These are phyloP conservation scores for Nematodospora anomalae DNA, from an alignment of 1,139 yeast species.

Conservation along the genomic window DNA sequence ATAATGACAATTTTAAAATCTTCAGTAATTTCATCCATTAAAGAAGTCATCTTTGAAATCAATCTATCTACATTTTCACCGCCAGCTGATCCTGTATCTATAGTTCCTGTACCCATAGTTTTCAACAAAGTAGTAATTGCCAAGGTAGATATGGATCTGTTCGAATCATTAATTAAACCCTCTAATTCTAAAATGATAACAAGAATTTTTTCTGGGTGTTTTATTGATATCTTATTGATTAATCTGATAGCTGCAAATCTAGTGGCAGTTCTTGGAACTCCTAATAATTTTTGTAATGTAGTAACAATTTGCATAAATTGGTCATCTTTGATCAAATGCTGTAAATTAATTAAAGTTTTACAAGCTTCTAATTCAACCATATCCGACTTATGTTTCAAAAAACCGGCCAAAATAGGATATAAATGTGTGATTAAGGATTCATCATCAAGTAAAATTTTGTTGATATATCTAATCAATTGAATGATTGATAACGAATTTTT, in stretches of 20 bases:
- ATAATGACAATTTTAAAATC: conserved; percentile 93
- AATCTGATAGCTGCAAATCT: conserved; percentile 93
- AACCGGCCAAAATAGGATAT: conserved; percentile 65
- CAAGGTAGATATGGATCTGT: conserved; percentile 95
- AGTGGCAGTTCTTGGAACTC: conserved; percentile 88
- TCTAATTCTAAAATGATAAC: conserved; percentile 79
- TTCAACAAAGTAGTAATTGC: conserved; percentile 94
- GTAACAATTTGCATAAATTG: conserved; percentile 65
- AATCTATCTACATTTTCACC: conserved; percentile 83
- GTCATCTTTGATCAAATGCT: conserved; percentile 56
- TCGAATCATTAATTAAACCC: conserved; percentile 79
- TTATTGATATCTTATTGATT: conserved; percentile 80
- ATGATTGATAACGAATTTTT: conserved; percentile 77
- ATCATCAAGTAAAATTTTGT: conserved; percentile 64
- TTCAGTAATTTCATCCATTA: conserved; percentile 92
- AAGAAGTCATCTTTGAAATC: conserved; percentile 81
- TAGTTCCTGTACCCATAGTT: conserved; percentile 78
- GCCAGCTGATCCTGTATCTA: conserved; percentile 31
- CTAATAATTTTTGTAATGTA: conserved; percentile 71
- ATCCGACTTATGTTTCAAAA: conserved; percentile 81
- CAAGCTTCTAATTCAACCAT: conserved; percentile 95
- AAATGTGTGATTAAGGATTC: conserved; percentile 53
- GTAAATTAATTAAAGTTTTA: conserved; percentile 69
- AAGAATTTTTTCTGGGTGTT: conserved; percentile 74
- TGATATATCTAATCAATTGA: conserved; percentile 81